Percentiles rank a stretch among this genome's conserved stretches.
These are phyloP conservation scores for Epithele typhae DNA, from an alignment of 768 basidiomycete genomes.

Conservation along the genomic window DNA sequence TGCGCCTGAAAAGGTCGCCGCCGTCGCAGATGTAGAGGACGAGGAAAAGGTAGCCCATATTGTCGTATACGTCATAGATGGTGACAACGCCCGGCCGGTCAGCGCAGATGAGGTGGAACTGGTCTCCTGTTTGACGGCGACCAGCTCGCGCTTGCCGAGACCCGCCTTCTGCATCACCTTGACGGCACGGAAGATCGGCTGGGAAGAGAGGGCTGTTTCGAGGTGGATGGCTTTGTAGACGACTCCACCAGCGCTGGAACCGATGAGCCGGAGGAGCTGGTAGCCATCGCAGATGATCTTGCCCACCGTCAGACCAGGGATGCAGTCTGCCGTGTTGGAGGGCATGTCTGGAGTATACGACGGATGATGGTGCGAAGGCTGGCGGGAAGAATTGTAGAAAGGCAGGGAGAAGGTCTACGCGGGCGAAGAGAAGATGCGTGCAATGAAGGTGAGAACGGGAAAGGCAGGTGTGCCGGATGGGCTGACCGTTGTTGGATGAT, in stretches of 20 bases:
- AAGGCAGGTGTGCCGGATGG: no score
- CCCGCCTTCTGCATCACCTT: constrained; percentile 5
- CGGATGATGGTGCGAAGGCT: not conserved
- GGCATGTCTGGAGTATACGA: no score
- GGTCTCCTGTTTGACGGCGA: not conserved
- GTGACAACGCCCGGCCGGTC: constrained; percentile 7
- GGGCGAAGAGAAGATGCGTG: no score
- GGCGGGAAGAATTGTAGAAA: no score
- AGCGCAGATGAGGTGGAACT: constrained; percentile 3
- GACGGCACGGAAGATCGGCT: not conserved
- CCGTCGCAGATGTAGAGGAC: constrained; percentile 17
- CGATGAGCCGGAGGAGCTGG: not conserved
- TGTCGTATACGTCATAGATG: constrained; percentile 4
- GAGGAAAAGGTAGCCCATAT: constrained; percentile 21
- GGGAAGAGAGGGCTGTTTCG: not conserved
- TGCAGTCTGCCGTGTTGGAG: not conserved
- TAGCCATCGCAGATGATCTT: not conserved
- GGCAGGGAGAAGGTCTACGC: no score
- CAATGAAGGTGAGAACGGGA: no score
- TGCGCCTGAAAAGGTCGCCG: constrained; percentile 43
- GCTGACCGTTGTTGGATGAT: no score
- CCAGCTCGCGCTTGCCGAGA: not conserved
- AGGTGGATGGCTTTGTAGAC: constrained; percentile 5
- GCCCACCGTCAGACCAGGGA: constrained; percentile 1
- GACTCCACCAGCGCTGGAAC: constrained; percentile 6